phyloP scores from a whole-genome alignment of 2,329 filamentous ascomycete species.

The Aspergillus ochraceus region DNA sequence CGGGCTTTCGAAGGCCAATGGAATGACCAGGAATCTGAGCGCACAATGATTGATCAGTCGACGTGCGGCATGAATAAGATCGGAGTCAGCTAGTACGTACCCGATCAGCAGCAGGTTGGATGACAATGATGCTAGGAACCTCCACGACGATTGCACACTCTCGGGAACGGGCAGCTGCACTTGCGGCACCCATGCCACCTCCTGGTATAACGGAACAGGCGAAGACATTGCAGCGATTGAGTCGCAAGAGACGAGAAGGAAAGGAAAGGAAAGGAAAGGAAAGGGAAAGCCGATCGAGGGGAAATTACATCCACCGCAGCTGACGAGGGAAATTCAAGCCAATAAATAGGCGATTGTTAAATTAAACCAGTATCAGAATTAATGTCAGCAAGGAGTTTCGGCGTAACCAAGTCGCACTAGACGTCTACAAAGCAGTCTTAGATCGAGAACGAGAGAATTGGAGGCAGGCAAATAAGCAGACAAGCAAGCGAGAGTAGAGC shows the following conservation, averaged over 20 bases:
- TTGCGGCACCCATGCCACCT: slow-evolving; percentile 9
- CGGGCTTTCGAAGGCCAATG: slow-evolving; percentile 26
- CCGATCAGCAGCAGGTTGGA: slow-evolving; percentile 30
- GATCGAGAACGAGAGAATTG: neutral
- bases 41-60: neutral
- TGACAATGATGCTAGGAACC: slow-evolving; percentile 24
- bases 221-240: slow-evolving; percentile 41
- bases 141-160: slow-evolving; percentile 20
- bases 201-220: slow-evolving; percentile 36
- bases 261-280: neutral
- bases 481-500: neutral
- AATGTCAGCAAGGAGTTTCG: neutral
- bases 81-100: slow-evolving; percentile 18
- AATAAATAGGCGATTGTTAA: neutral
- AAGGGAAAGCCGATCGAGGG: neutral
- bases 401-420: too few species aligned
- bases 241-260: neutral
- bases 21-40: slow-evolving; percentile 31
- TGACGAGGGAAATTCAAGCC: neutral
- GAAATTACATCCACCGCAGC: neutral
- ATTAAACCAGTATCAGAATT: neutral
- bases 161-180: slow-evolving; percentile 22
- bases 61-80: neutral
- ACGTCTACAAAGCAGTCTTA: neutral
- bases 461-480: neutral